These are phyloP conservation scores for Golubevia sp. DNA, from an alignment of 1,284 basidiomycete species.

Conservation along the genomic window DNA sequence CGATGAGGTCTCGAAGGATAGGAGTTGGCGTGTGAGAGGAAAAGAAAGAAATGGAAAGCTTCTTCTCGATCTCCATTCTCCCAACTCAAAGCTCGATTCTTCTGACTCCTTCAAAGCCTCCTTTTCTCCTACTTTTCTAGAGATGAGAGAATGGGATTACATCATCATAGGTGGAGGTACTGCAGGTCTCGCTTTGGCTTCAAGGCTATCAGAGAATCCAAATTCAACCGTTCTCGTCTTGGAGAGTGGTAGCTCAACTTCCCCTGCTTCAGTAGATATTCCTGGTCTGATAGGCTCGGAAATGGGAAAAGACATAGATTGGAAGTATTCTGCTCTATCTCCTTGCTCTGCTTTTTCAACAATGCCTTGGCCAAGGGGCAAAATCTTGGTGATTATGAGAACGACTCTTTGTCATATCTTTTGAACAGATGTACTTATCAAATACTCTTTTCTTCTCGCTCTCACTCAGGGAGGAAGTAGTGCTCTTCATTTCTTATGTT, in stretches of 20 bases:
- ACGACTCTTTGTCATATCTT: too few relatives aligned
- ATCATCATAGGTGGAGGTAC: slow-evolving; percentile 72
- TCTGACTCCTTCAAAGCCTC: neutral
- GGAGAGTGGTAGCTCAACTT: slow-evolving; percentile 65
- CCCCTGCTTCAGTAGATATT: neutral
- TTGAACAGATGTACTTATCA: too few relatives aligned
- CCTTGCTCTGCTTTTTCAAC: neutral
- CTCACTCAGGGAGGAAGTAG: neutral
- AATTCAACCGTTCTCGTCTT: slow-evolving; percentile 69
- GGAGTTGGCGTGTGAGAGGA: too few relatives aligned
- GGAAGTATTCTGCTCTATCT: neutral
- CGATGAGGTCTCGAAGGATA: neutral
- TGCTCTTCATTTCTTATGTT: neutral
- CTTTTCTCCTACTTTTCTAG: neutral
- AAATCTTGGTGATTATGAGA: slow-evolving; percentile 1
- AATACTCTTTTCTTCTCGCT: too few relatives aligned
- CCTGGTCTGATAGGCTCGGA: neutral
- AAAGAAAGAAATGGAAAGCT: too few relatives aligned
- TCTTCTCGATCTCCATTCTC: too few relatives aligned
- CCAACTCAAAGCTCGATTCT: too few relatives aligned
- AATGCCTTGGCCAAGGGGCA: neutral
- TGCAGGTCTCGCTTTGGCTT: slow-evolving; percentile 73
- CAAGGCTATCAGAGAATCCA: slow-evolving; percentile 71
- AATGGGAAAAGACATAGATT: slow-evolving; percentile 3
- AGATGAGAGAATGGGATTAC: slow-evolving; percentile 65